Base-by-base conservation (phyloP, 2,329 filamentous ascomycete genomes). In the Microdochium nivale region DNA sequence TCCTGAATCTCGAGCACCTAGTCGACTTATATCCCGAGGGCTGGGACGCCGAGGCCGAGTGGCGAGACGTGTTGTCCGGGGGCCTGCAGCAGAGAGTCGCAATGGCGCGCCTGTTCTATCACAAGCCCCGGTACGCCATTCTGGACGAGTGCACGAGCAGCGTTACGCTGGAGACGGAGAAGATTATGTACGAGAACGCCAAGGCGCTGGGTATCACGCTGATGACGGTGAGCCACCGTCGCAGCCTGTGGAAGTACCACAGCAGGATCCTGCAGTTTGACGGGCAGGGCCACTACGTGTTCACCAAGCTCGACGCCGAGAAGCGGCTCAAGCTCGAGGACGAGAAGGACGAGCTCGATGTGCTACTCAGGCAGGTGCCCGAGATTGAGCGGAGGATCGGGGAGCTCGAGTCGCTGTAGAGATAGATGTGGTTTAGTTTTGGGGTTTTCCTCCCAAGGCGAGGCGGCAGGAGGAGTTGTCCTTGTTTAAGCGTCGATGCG, bases 211-310 rank as follows among this genome's bases (percentile, higher is more conserved):
- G 89, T 3, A 94, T 96, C 61, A 97, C 94, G 0, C 78, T 99
- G 56, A 96, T 99, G 89, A 99, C 94, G 0, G 94, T 99, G 24
- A 90, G 85, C 57, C 94, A 99, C 68, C 77, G 94, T 9, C 76
- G 90, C 55, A 95, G 89, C 71, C 70, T 99, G 60, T 99, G 94
- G 94, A 91, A 94, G 68, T 97, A 99, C 67, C 94, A 99, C 68
- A 87, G 83, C 59, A 87, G 86, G 69, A 97, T 99, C 54, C 69
- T 99, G 64, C 94, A 99, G 69, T 99, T 99, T 66, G 92, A 97
- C 67, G 94, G 94, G 0, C 89, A 96, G 69, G 94, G 94, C 0
- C 78, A 90, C 49, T 96, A 88, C 62, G 82, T 96, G 33, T 99
- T 99, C 63, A 95, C 90, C 0, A 81, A 80, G 52, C 73, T 99